Conservation (phyloP, 805 yeast species). For the Pichia cephalocereana region DNA sequence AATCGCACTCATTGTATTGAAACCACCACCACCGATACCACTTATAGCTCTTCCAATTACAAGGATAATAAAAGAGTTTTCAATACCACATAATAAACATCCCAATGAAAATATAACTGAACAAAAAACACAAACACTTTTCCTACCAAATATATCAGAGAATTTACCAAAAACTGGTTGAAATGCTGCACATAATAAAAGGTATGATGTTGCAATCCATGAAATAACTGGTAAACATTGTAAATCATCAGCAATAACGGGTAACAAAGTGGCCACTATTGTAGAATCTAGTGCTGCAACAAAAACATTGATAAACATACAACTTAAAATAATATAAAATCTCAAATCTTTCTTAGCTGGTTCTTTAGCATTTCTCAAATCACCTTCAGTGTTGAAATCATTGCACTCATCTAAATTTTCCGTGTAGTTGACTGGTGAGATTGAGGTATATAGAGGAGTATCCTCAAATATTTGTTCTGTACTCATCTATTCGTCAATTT, state of each 20-base stretch:
- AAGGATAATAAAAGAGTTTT: constrained; percentile 38
- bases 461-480: too few species aligned
- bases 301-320: constrained; percentile 6
- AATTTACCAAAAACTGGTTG: constrained; percentile 46
- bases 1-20: constrained; percentile 41
- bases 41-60: constrained; percentile 41
- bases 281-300: neutral
- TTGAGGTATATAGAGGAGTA: too few species aligned
- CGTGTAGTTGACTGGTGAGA: too few species aligned
- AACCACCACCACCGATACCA: constrained; percentile 50
- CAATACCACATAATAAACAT: constrained; percentile 44
- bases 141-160: constrained; percentile 48
- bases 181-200: constrained; percentile 42
- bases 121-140: constrained; percentile 32
- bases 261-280: neutral
- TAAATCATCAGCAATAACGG: neutral
- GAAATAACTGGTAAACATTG: constrained; percentile 28
- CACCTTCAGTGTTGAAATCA: too few species aligned
- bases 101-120: constrained; percentile 32
- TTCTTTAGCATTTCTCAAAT: too few species aligned
- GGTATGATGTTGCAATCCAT: constrained; percentile 51
- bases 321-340: neutral
- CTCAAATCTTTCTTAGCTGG: too few species aligned
- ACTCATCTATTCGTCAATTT: too few species aligned
- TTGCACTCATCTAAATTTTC: too few species aligned